Evolutionary conservation across 1,139 yeast species (phyloP).

Genomic region (Kodamaea derodonti): DNA sequence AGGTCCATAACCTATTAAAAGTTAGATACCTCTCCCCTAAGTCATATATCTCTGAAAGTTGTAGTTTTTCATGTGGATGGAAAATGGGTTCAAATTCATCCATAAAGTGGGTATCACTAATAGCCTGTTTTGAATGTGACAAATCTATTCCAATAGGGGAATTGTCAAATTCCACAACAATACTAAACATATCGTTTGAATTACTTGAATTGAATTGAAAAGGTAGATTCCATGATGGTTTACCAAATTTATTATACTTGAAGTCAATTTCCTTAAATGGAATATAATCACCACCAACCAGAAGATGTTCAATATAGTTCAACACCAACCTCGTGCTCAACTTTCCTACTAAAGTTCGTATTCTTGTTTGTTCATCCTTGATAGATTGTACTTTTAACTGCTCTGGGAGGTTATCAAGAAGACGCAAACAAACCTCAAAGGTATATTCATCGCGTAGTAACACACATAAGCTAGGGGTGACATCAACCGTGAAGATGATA

Average conservation of each 20-base stretch:
- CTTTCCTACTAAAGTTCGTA: constrained; percentile 18
- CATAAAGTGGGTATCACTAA: constrained; percentile 31
- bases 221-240: constrained; percentile 22
- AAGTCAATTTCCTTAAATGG: constrained; percentile 21
- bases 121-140: constrained; percentile 45
- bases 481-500: constrained; percentile 15
- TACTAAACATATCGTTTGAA: constrained; percentile 47
- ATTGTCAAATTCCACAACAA: constrained; percentile 32
- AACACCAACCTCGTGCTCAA: constrained; percentile 26
- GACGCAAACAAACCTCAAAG: constrained; percentile 32
- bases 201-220: constrained; percentile 51
- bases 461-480: constrained; percentile 12
- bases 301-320: constrained; percentile 14
- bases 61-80: constrained; percentile 33
- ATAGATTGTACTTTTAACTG: constrained; percentile 32
- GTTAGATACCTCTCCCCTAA: constrained; percentile 18
- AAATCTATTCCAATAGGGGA: constrained; percentile 57
- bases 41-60: constrained; percentile 19
- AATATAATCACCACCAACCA: constrained; percentile 4
- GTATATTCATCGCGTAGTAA: constrained; percentile 31
- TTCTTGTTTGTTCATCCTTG: constrained; percentile 15
- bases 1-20: constrained; percentile 64
- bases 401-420: constrained; percentile 31
- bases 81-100: constrained; percentile 50
- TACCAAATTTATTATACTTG: constrained; percentile 31